Evolutionary conservation across 1,284 basidiomycete genomes (phyloP), one percentile per base, ranked within the genome.

Genomic region (Boletus subluridellus): DNA sequence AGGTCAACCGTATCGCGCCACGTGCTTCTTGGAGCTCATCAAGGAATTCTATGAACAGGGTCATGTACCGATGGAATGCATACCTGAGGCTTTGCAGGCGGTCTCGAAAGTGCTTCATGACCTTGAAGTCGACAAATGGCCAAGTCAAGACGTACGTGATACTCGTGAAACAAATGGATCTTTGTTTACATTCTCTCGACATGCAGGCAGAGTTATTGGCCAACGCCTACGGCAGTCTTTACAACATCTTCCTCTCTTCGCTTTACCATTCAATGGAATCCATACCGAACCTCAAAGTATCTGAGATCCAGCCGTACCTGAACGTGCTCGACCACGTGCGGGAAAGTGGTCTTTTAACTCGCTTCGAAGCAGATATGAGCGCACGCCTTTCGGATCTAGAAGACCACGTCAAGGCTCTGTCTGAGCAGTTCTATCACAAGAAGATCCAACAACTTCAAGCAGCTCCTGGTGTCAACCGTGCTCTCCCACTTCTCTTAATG

Each of bases 21-120:
- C 88, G 10, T 89, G 89, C 65, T 96, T 97, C 74, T 76, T 98
- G 65, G 90, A 94, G 54, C 82, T 95, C 44, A 93, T 98, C 61
- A 88, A 88, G 63, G 83, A 88, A 53, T 89, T 95, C 69, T 98
- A 90, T 70, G 92, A 95, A 75, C 82, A 90, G 30, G 90, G 93
- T 65, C 88, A 95, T 65, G 92, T 98, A 7, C 96, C 96, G 4
- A 77, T 96, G 64, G 95, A 97, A 67, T 99, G 96, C 73, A 86
- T 99, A 52, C 90, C 89, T 0, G 95, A 98, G 72, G 95, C 94
- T 15, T 75, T 97, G 48, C 81, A 85, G 52, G 84, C 85, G 51
- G 82, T 96, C 15, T 77, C 80, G 37, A 90, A 89, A 67, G 82
- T 87, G 3, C 79, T 89, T 65, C 77, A 82, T 41, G 92, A 95